A percentile compares a stretch with the other conserved stretches of the same genome.
Evolutionary conservation across 2,329 filamentous ascomycete species (phyloP).

Genomic region (Dactylellina parvicollis): DNA sequence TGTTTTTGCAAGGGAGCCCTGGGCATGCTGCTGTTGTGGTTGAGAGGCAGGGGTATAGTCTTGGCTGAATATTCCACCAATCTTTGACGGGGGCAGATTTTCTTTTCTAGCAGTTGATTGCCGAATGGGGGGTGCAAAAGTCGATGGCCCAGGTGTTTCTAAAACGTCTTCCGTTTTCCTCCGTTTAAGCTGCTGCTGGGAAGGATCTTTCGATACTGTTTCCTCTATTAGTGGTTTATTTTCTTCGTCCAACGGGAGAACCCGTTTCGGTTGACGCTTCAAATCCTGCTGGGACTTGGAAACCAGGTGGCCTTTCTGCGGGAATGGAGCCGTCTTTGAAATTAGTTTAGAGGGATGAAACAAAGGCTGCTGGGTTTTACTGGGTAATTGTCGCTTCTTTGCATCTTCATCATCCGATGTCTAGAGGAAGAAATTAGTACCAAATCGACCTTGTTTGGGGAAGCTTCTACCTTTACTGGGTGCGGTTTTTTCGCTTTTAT

Average conservation of each 20-base stretch:
- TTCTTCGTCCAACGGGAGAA: conserved; percentile 55
- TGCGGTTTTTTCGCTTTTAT: conserved; percentile 47
- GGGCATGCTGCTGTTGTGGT: conserved; percentile 16
- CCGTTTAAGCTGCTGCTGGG: conserved; percentile 79
- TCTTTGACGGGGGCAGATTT: conserved; percentile 58
- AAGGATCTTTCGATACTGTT: conserved; percentile 64
- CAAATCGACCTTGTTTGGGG: not conserved
- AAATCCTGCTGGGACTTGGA: conserved; percentile 39
- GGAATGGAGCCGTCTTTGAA: conserved; percentile 21
- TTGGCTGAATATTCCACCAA: conserved; percentile 52
- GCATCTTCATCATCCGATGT: conserved; percentile 67
- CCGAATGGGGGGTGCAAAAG: conserved; percentile 85
- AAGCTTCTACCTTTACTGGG: conserved; percentile 18
- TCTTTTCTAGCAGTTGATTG: conserved; percentile 72
- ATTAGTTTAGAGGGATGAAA: conserved; percentile 37
- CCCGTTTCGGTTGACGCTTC: conserved; percentile 55
- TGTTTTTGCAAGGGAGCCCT: conserved; percentile 26
- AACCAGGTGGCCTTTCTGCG: conserved; percentile 5
- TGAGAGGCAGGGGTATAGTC: conserved; percentile 41
- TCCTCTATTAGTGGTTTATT: conserved; percentile 12
- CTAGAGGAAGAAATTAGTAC: conserved; percentile 62
- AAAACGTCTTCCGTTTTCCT: conserved; percentile 77
- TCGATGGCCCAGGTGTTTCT: conserved; percentile 71
- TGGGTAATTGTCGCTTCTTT: conserved; percentile 69
- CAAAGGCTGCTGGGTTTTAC: conserved; percentile 25